Evolutionary conservation across 1,284 basidiomycete species (phyloP).

Genomic region (Rhodotorula glutinis): DNA sequence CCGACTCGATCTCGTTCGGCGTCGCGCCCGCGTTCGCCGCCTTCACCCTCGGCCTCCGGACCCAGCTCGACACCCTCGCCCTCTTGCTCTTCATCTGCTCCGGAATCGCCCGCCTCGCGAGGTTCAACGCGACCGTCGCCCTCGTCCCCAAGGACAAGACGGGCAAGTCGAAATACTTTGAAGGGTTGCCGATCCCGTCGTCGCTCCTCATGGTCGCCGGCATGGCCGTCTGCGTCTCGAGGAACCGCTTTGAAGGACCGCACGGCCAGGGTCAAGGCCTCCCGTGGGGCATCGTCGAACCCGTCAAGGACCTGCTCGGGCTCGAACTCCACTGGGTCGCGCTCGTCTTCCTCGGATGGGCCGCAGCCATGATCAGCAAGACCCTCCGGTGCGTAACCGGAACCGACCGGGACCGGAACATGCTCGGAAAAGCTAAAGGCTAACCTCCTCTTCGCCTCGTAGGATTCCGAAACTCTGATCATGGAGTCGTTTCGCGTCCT

Average conservation of each 20-base stretch:
- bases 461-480: slow-evolving; percentile 27
- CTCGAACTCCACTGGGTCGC: slow-evolving; percentile 77
- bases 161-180: slow-evolving; percentile 93
- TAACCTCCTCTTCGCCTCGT: neutral
- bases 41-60: slow-evolving; percentile 84
- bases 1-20: slow-evolving; percentile 95
- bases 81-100: slow-evolving; percentile 91
- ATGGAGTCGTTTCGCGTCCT: neutral
- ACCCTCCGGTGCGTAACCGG: slow-evolving; percentile 56
- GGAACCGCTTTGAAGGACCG: slow-evolving; percentile 67
- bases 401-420: no score
- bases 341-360: slow-evolving; percentile 74
- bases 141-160: slow-evolving; percentile 80
- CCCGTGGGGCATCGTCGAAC: slow-evolving; percentile 28
- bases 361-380: slow-evolving; percentile 92
- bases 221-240: slow-evolving; percentile 76
- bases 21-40: slow-evolving; percentile 87
- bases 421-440: neutral
- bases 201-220: slow-evolving; percentile 75
- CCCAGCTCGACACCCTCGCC: slow-evolving; percentile 79
- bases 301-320: slow-evolving; percentile 24
- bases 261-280: slow-evolving; percentile 22
- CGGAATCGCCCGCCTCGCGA: slow-evolving; percentile 89
- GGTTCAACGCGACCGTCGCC: slow-evolving; percentile 98
- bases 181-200: slow-evolving; percentile 94